Percentiles rank a stretch among this genome's conserved stretches.
These are phyloP conservation scores for Perkinsela sp. DNA, from an alignment of 208 protist genomes.

Conservation along the genomic window DNA sequence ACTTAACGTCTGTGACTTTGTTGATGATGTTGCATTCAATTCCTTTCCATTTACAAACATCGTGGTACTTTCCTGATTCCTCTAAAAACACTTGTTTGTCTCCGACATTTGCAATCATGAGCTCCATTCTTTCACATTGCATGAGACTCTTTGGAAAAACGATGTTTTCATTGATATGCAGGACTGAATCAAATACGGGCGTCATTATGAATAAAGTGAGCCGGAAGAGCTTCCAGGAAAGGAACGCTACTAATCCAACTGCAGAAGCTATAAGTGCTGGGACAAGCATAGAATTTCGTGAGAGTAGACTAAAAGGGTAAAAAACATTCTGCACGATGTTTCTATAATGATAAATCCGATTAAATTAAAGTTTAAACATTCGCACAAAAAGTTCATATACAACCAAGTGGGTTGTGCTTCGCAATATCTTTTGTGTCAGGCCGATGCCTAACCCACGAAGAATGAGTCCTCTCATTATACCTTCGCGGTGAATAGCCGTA, in stretches of 20 bases:
- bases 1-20: not conserved
- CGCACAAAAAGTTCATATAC: not conserved
- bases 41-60: not conserved
- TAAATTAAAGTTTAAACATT: too few relatives aligned
- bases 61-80: not conserved
- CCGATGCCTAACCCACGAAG: not conserved
- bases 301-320: too few relatives aligned
- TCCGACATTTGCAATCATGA: not conserved
- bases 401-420: not conserved
- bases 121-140: not conserved
- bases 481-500: not conserved
- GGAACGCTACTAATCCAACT: too few relatives aligned
- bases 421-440: not conserved
- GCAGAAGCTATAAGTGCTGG: too few relatives aligned
- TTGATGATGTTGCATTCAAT: not conserved
- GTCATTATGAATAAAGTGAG: too few relatives aligned
- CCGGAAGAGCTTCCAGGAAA: too few relatives aligned
- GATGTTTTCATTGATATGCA: too few relatives aligned
- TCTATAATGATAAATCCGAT: too few relatives aligned
- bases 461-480: not conserved
- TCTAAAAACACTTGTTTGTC: not conserved
- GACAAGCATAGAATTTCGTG: too few relatives aligned
- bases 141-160: too few relatives aligned
- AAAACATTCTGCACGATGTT: too few relatives aligned
- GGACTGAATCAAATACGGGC: too few relatives aligned